Percentiles rank a stretch among this genome's conserved stretches.
Evolutionary conservation across 176 grass and related monocot species (phyloP).

Genomic region (Coix lacrymajobi): DNA sequence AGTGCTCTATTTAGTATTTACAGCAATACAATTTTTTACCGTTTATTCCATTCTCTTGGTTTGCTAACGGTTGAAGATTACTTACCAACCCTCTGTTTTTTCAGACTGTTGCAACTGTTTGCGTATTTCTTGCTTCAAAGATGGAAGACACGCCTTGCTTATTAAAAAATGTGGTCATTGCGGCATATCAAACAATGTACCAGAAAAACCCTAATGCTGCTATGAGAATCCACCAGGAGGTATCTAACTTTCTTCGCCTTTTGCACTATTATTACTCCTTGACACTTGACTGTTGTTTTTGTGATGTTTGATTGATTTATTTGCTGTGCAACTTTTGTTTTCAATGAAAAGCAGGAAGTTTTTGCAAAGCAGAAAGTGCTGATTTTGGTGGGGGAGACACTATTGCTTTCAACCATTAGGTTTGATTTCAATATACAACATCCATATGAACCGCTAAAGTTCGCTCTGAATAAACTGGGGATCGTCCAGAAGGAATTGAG

Average conservation of each 20-base stretch:
- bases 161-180: conserved; percentile 27
- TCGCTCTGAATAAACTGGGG: conserved; percentile 49
- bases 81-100: not conserved
- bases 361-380: conserved; percentile 51
- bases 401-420: conserved; percentile 58
- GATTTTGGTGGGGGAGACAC: conserved; percentile 55
- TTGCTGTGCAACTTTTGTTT: not conserved
- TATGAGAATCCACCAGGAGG: conserved; percentile 48
- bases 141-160: conserved; percentile 57
- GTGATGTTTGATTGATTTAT: not conserved
- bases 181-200: conserved; percentile 54
- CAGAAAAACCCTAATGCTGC: conserved; percentile 50
- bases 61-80: not conserved
- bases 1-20: not conserved
- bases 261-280: conserved; percentile 2
- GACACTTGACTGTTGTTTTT: conserved; percentile 5
- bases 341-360: conserved; percentile 34
- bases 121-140: conserved; percentile 68
- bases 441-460: conserved; percentile 53
- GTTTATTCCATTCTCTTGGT: not conserved
- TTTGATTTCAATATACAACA: conserved; percentile 75
- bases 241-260: not conserved
- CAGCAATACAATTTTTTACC: not conserved
- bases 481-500: conserved; percentile 48
- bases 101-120: conserved; percentile 65